Evolutionary conservation across 208 protist genomes (phyloP), one percentile per base, ranked within the genome.

Genomic region (Crithidia brevicula): DNA sequence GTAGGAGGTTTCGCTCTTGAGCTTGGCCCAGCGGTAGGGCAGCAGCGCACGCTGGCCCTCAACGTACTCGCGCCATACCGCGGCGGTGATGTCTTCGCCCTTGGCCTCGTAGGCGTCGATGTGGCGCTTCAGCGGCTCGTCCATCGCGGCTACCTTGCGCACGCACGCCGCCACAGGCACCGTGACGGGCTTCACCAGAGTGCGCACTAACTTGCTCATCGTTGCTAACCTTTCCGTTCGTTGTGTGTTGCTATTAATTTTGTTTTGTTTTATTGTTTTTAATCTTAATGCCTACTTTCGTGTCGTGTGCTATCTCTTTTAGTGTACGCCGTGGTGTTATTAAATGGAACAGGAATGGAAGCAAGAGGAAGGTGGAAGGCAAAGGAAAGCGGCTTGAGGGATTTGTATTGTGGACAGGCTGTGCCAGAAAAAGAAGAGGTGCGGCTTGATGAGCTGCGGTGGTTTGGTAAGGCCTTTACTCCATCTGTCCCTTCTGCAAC

Each of bases 41-140:
- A 94, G 50, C 45, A 94, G 80, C 8, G 62, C 62, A 15, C 71
- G 74, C 70, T 94, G 88, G 36, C 71, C 75, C 9, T 68, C 65
- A 30, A 79, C 71, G 67, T 90, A 94, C 70, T 94, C 88, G 36
- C 70, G 68, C 88, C 88, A 94, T 53, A 94, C 81, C 16, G 58
- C 77, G 11, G 72, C 75, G 16, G 77, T 86, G 31, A 91, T 64
- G 67, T 94, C 88, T 58, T 87, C 85, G 23, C 85, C 85, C 22
- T 65, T 76, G 16, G 71, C 79, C 33, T 85, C 76, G 62, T 72
- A 77, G 25, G 74, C 67, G 25, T 84, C 81, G 69, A 93, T 91
- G 72, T 93, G 84, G 20, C 68, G 78, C 71, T 93, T 93, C 57
- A 93, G 63, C 10, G 88, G 84, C 46, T 81, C 88, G 54, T 86